Conservation (phyloP, 2,329 filamentous ascomycete genomes). For the Colletotrichum filicis region DNA sequence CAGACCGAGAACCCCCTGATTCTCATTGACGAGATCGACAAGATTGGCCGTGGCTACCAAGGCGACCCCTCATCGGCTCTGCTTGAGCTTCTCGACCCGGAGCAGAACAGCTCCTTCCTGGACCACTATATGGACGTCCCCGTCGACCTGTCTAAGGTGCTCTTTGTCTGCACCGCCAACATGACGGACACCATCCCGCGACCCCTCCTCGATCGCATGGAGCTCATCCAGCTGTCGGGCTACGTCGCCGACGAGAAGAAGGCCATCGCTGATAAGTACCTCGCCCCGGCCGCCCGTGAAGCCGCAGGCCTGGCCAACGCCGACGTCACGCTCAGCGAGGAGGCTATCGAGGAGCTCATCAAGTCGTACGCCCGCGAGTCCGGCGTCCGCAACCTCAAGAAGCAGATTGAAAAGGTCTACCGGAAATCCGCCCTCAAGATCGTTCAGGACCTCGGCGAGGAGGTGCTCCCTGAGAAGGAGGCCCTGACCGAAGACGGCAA, state of each 20-base stretch:
- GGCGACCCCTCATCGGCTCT: conserved; percentile 95
- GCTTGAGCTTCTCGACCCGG: conserved; percentile 92
- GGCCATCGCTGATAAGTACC: conserved; percentile 94
- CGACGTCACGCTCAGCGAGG: conserved; percentile 86
- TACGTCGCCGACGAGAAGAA: conserved; percentile 99
- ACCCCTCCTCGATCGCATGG: conserved; percentile 95
- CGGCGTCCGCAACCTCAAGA: conserved; percentile 96
- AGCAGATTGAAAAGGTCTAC: conserved; percentile 99
- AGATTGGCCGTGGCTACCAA: conserved; percentile 96
- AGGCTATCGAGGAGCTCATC: conserved; percentile 95
- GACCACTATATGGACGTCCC: conserved; percentile 99
- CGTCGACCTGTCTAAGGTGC: conserved; percentile 94
- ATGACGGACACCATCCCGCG: conserved; percentile 98
- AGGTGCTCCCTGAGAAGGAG: conserved; percentile 81
- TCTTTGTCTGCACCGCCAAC: conserved; percentile 99
- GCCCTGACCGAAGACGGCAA: conserved; percentile 90
- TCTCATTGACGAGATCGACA: conserved; percentile 97
- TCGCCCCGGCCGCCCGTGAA: conserved; percentile 94
- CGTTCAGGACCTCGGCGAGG: conserved; percentile 91
- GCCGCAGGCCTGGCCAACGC: conserved; percentile 90
- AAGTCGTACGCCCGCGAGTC: conserved; percentile 99
- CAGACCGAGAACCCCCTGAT: conserved; percentile 98
- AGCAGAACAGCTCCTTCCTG: conserved; percentile 96
- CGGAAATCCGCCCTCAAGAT: conserved; percentile 97
- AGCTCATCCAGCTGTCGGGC: conserved; percentile 94